Percentiles rank a stretch among this genome's conserved stretches.
Evolutionary conservation across 352 stramenopile species (phyloP).

Genomic region (Phytophthora fragariaefolia): DNA sequence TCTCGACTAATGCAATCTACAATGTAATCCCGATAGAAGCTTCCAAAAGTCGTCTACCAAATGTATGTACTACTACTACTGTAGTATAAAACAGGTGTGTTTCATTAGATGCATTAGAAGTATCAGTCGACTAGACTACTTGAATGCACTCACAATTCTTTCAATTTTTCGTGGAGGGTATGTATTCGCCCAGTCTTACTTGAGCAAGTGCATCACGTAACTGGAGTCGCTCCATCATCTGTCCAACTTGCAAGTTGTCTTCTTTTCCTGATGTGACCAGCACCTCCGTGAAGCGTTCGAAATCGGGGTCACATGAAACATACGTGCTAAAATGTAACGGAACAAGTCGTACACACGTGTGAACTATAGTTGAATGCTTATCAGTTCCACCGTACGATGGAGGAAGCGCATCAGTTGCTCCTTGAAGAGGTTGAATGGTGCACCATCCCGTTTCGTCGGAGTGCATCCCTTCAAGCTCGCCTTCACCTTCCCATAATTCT

Average conservation of each 20-base stretch:
- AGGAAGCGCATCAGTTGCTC: neutral
- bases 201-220: conserved; percentile 12
- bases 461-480: conserved; percentile 23
- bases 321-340: conserved; percentile 27
- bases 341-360: conserved; percentile 32
- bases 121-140: no score
- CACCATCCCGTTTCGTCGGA: conserved; percentile 37
- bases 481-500: conserved; percentile 50
- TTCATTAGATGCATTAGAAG: no score
- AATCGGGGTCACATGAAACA: conserved; percentile 3
- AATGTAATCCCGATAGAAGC: no score
- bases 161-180: neutral
- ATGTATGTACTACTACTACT: no score
- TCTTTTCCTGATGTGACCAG: conserved; percentile 34
- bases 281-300: conserved; percentile 30
- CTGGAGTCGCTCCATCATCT: conserved; percentile 33
- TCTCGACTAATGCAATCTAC: no score
- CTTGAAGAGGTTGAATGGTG: conserved; percentile 11
- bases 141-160: no score
- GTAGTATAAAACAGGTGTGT: no score
- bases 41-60: no score
- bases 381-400: neutral
- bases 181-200: neutral
- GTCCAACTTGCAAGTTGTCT: conserved; percentile 30
- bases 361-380: conserved; percentile 13